A percentile compares a stretch with the other conserved stretches of the same genome.
These are phyloP conservation scores for Flaveria brownii DNA, from an alignment of 129 eudicot species.

Conservation along the genomic window DNA sequence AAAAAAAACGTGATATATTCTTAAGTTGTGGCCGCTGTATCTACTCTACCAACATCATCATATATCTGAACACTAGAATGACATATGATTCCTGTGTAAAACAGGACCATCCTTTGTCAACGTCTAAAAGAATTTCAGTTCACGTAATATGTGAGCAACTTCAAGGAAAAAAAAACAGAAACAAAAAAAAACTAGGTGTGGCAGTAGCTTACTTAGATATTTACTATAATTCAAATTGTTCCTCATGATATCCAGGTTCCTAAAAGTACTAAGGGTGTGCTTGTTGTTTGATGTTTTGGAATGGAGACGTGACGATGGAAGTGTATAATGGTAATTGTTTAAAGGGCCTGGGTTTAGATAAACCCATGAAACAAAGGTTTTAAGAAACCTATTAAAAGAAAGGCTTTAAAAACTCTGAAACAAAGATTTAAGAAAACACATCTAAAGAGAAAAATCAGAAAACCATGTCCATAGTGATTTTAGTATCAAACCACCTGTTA, in stretches of 20 bases:
- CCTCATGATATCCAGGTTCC: background rate
- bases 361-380: background rate
- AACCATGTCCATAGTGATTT: background rate
- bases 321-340: background rate
- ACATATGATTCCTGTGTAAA: slow-evolving; percentile 15
- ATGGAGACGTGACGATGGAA: background rate
- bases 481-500: background rate
- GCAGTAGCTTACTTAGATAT: background rate
- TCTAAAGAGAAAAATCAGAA: background rate
- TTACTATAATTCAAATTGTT: slow-evolving; percentile 8
- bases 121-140: background rate
- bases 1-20: slow-evolving; percentile 3
- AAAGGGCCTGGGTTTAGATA: background rate
- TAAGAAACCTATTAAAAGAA: background rate
- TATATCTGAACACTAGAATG: slow-evolving; percentile 12
- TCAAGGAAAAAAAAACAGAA: background rate
- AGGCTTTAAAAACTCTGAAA: background rate
- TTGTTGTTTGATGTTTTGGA: slow-evolving; percentile 2
- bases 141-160: background rate
- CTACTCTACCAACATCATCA: slow-evolving; percentile 28
- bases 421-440: background rate
- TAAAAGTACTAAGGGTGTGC: background rate
- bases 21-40: slow-evolving; percentile 14
- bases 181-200: slow-evolving; percentile 10
- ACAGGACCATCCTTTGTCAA: slow-evolving; percentile 6